Conservation (phyloP, 345 rosid species). For the Lepidium africanum region DNA sequence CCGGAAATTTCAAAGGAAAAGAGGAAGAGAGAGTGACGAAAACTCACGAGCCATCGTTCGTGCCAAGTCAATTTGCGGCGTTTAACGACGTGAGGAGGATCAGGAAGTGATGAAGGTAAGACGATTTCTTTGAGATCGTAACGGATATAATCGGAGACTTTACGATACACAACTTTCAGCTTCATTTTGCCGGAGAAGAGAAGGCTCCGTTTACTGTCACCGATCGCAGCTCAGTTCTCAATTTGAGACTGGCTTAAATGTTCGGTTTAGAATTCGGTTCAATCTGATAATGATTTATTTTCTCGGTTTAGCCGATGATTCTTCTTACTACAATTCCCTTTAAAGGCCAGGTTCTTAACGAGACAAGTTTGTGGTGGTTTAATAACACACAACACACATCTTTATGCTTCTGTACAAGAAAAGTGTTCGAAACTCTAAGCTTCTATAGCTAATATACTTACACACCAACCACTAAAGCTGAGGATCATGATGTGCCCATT, state of each 20-base stretch:
- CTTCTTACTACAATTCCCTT: too few relatives aligned
- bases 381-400: too few relatives aligned
- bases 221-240: neutral
- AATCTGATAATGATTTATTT: neutral
- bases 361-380: too few relatives aligned
- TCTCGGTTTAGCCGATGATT: neutral
- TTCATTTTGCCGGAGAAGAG: slow-evolving; percentile 41
- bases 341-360: slow-evolving; percentile 55
- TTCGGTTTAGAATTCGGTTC: slow-evolving; percentile 5
- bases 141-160: slow-evolving; percentile 64
- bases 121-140: slow-evolving; percentile 86
- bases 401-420: slow-evolving; percentile 76
- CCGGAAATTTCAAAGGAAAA: neutral
- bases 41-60: slow-evolving; percentile 53
- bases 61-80: slow-evolving; percentile 79
- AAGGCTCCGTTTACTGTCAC: neutral
- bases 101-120: slow-evolving; percentile 84
- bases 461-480: slow-evolving; percentile 92
- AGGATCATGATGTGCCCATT: slow-evolving; percentile 73
- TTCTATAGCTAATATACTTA: slow-evolving; percentile 57
- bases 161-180: slow-evolving; percentile 43
- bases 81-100: slow-evolving; percentile 72
- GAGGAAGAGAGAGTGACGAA: neutral
- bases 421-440: slow-evolving; percentile 67
- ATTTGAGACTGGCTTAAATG: neutral